phyloP scores from a whole-genome alignment of 176 grass and related monocot species.

The Puya raimondii region DNA sequence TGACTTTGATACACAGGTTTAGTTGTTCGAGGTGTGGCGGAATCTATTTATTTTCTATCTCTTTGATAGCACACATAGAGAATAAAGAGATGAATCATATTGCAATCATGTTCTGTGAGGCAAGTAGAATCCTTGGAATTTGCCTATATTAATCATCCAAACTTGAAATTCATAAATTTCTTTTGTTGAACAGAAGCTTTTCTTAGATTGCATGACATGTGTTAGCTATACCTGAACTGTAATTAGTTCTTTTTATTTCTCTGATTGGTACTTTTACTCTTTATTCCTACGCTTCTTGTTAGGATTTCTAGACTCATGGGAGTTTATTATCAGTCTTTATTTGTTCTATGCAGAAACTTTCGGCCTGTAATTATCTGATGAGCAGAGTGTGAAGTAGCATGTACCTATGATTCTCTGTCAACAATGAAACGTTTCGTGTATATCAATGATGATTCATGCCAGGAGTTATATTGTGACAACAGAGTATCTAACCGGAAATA shows the following conservation, averaged over 20 bases:
- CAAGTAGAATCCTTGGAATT: too few species aligned
- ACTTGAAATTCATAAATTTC: background rate
- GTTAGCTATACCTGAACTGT: background rate
- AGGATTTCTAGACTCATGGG: background rate
- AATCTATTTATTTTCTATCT: too few species aligned
- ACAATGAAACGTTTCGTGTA: conserved; percentile 72
- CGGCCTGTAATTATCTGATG: background rate
- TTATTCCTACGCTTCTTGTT: background rate
- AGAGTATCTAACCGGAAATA: conserved; percentile 88
- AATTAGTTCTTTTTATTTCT: background rate
- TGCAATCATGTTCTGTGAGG: too few species aligned
- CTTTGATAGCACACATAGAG: too few species aligned
- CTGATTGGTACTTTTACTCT: background rate
- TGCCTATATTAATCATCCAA: too few species aligned
- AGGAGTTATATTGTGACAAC: conserved; percentile 45
- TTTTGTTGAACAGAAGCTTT: background rate
- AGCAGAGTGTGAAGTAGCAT: background rate
- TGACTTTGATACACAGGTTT: too few species aligned
- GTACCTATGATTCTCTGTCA: background rate
- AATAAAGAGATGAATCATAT: too few species aligned
- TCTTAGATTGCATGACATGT: background rate
- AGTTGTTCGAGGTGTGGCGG: too few species aligned
- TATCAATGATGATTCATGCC: conserved; percentile 59
- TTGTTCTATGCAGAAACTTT: background rate
- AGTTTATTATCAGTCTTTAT: background rate